A percentile compares a stretch with the other conserved stretches of the same genome.
Evolutionary conservation across 257 asterid genomes (phyloP).

Genomic region (Datura wrightii): DNA sequence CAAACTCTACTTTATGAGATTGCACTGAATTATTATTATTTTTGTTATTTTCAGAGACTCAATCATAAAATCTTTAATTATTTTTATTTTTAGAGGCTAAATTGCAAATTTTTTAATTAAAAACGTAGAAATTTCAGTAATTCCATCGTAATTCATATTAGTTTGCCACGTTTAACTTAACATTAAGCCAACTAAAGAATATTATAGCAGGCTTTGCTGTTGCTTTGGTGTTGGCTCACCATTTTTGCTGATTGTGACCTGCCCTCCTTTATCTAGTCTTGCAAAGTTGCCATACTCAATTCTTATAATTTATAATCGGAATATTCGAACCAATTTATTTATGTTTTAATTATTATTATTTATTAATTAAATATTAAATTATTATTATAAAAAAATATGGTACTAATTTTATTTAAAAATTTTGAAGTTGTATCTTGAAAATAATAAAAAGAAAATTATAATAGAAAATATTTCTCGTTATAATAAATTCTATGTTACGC

Average conservation of each 20-base stretch:
- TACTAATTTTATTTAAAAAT: too few relatives aligned
- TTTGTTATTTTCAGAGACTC: too few relatives aligned
- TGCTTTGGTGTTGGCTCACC: not conserved
- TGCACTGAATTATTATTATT: too few relatives aligned
- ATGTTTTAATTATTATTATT: not conserved
- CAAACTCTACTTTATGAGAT: too few relatives aligned
- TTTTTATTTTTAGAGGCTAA: not conserved
- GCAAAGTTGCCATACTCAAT: not conserved
- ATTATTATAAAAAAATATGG: too few relatives aligned
- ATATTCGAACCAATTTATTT: not conserved
- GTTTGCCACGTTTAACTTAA: conserved; percentile 42
- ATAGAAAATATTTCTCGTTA: too few relatives aligned
- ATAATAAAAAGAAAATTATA: too few relatives aligned
- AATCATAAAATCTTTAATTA: too few relatives aligned
- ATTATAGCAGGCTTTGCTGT: not conserved
- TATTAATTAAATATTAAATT: too few relatives aligned
- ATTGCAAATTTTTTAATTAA: not conserved
- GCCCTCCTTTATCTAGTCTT: not conserved
- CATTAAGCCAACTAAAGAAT: conserved; percentile 28
- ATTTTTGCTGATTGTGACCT: not conserved
- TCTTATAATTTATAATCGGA: not conserved
- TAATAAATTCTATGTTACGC: too few relatives aligned
- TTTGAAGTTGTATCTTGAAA: too few relatives aligned
- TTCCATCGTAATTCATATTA: too few relatives aligned
- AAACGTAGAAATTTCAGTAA: not conserved